Conservation (phyloP, 2,329 filamentous ascomycete genomes). For the Drechslerella dactyloides region DNA sequence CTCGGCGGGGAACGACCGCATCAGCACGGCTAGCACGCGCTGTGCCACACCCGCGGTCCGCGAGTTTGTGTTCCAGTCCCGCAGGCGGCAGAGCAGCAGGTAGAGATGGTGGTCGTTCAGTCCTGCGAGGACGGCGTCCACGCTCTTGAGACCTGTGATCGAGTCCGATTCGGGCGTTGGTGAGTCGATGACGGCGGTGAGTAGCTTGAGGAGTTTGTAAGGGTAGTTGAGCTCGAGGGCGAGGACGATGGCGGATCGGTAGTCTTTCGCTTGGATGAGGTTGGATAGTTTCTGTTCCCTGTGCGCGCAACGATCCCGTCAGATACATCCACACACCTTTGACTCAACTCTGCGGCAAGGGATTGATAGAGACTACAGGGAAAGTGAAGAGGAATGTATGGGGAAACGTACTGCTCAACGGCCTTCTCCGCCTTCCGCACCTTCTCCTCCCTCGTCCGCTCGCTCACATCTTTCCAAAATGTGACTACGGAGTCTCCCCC, state of each 20-base stretch:
- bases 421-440: conserved; percentile 68
- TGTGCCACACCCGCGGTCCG: conserved; percentile 85
- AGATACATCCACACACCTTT: too few species aligned
- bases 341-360: not conserved
- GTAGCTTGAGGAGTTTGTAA: conserved; percentile 80
- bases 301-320: not conserved
- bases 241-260: conserved; percentile 88
- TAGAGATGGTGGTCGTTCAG: conserved; percentile 87
- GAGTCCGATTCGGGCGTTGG: conserved; percentile 57
- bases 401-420: conserved; percentile 71
- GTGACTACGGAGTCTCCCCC: conserved; percentile 91
- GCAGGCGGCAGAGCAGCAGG: conserved; percentile 76
- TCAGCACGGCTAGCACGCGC: conserved; percentile 77
- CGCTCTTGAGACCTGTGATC: conserved; percentile 63
- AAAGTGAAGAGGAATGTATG: not conserved
- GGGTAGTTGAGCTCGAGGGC: conserved; percentile 95
- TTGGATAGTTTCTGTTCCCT: conserved; percentile 88
- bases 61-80: conserved; percentile 98
- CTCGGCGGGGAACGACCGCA: conserved; percentile 79
- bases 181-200: conserved; percentile 75
- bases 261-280: conserved; percentile 84
- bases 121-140: conserved; percentile 81
- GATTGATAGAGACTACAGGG: too few species aligned
- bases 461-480: conserved; percentile 93
- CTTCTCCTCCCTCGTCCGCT: conserved; percentile 72